Evolutionary conservation across 352 stramenopile genomes (phyloP).

Genomic region (Albugo candida): DNA sequence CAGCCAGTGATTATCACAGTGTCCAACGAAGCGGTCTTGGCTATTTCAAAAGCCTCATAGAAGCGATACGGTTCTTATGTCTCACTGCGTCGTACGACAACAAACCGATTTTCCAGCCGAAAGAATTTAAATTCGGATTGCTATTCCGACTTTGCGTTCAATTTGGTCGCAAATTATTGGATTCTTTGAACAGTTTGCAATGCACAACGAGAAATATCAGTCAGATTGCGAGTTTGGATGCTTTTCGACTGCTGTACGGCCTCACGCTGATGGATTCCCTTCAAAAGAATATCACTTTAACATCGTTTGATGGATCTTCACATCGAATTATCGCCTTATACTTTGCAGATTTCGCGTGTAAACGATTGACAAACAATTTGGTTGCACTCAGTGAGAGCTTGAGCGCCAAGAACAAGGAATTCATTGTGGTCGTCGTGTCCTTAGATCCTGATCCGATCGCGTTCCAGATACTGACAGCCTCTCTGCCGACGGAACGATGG

Average conservation of each 20-base stretch:
- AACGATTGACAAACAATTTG: conserved; percentile 30
- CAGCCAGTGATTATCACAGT: conserved; percentile 2
- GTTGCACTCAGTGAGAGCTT: conserved; percentile 25
- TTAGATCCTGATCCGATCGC: conserved; percentile 44
- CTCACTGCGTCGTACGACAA: conserved; percentile 13
- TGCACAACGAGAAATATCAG: conserved; percentile 29
- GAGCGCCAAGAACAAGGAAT: conserved; percentile 18
- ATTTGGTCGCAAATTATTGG: conserved; percentile 33
- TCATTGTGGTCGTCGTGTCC: conserved; percentile 59
- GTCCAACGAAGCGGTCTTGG: conserved; percentile 46
- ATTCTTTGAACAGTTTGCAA: conserved; percentile 28
- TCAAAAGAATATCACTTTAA: conserved; percentile 41
- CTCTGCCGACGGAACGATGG: conserved; percentile 39
- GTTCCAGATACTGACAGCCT: conserved; percentile 25
- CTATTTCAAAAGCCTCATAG: conserved; percentile 68
- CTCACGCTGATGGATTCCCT: conserved; percentile 54
- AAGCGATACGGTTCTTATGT: conserved; percentile 53
- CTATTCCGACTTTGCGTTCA: conserved; percentile 50
- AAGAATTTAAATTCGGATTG: conserved; percentile 47
- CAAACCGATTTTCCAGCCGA: conserved; percentile 6
- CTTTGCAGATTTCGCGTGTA: conserved; percentile 38
- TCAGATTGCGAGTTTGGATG: conserved; percentile 25
- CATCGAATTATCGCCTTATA: conserved; percentile 56
- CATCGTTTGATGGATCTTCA: conserved; percentile 13
- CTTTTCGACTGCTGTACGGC: conserved; percentile 30